A percentile compares a stretch with the other conserved stretches of the same genome.
Evolutionary conservation across 73 alveolate species (phyloP).

Genomic region (Symbiodinium pilosum): DNA sequence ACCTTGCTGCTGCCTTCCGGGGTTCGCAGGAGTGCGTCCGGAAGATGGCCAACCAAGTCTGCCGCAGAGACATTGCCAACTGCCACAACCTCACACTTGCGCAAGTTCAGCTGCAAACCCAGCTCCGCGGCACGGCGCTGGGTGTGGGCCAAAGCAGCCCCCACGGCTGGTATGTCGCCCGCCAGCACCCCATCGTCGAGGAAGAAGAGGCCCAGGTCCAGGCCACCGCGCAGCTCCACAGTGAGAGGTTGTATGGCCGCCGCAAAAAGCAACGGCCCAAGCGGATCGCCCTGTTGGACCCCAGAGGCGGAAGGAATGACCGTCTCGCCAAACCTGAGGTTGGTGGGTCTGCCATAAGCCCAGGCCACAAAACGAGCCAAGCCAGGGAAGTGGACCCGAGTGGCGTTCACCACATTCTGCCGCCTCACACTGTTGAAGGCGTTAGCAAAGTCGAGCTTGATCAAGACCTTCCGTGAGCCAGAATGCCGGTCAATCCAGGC

Average conservation of each 20-base stretch:
- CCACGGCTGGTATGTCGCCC: constrained; percentile 3
- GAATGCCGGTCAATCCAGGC: background rate
- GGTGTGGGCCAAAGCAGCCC: background rate
- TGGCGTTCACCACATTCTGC: background rate
- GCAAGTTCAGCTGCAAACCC: background rate
- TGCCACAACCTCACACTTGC: constrained; percentile 9
- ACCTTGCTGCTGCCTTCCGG: background rate
- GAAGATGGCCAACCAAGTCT: background rate
- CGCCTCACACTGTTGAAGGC: constrained; percentile 6
- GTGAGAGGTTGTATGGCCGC: constrained; percentile 9
- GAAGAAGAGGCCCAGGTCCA: constrained; percentile 32
- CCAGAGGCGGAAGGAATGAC: background rate
- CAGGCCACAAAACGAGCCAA: background rate
- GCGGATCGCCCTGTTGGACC: constrained; percentile 55
- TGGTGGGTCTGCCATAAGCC: background rate
- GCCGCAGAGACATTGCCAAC: background rate
- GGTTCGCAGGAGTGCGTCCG: background rate
- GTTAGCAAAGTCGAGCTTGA: constrained; percentile 18
- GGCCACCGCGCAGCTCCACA: background rate
- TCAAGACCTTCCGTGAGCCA: background rate
- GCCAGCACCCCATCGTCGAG: constrained; percentile 36
- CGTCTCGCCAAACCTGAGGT: background rate
- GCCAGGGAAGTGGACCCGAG: background rate
- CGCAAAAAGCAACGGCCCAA: constrained; percentile 25
- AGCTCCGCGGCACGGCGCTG: background rate